phyloP scores from a whole-genome alignment of 1,139 yeast species.

The Yamadazyma sp. region DNA sequence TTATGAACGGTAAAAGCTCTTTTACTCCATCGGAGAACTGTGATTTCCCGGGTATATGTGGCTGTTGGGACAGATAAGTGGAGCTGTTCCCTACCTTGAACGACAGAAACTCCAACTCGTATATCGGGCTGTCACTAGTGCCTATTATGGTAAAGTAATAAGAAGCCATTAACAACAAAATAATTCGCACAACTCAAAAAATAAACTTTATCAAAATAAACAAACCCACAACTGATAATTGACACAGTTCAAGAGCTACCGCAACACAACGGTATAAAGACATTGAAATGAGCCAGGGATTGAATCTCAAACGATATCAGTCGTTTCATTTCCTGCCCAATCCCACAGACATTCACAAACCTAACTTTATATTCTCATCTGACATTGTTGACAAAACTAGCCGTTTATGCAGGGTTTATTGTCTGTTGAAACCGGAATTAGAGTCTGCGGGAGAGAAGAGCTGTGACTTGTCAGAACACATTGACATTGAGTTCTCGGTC shows the following conservation, averaged over 20 bases:
- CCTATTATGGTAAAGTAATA: conserved; percentile 90
- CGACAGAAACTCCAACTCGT: conserved; percentile 85
- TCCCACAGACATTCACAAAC: conserved; percentile 31
- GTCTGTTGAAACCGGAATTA: conserved; percentile 1
- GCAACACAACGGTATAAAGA: no score
- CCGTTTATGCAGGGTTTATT: conserved; percentile 8
- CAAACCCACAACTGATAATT: not conserved
- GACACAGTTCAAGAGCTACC: no score
- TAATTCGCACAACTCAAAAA: conserved; percentile 4
- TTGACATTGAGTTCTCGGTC: conserved; percentile 23
- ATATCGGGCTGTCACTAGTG: conserved; percentile 80
- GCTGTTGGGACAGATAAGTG: conserved; percentile 29
- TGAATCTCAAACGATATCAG: conserved; percentile 16
- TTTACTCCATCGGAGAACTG: conserved; percentile 69
- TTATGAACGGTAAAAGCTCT: conserved; percentile 83
- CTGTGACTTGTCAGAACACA: conserved; percentile 8
- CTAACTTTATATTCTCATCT: conserved; percentile 42
- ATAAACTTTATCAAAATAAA: conserved; percentile 1
- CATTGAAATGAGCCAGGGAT: conserved; percentile 8
- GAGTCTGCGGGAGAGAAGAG: conserved; percentile 1
- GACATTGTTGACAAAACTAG: conserved; percentile 29
- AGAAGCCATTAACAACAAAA: conserved; percentile 34
- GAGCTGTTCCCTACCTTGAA: conserved; percentile 27
- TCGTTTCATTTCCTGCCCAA: conserved; percentile 16
- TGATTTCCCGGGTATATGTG: conserved; percentile 53